Evolutionary conservation across 2,329 filamentous ascomycete species (phyloP).

Genomic region (Alternaria metachromatica): DNA sequence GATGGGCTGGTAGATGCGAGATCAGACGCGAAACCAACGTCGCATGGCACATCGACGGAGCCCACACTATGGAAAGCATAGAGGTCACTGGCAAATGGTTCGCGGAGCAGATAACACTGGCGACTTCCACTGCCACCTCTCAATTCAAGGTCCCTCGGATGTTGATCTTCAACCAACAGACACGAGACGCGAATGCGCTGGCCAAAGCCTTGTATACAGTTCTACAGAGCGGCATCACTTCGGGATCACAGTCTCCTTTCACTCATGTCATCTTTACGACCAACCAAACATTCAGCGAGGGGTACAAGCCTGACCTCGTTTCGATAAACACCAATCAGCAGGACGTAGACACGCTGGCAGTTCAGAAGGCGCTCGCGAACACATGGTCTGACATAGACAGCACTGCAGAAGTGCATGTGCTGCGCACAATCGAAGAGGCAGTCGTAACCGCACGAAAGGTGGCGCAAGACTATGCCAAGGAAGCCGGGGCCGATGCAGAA

Average conservation of each 20-base stretch:
- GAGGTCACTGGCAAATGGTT: slow-evolving; percentile 81
- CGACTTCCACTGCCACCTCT: slow-evolving; percentile 39
- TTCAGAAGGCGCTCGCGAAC: slow-evolving; percentile 71
- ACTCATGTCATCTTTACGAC: slow-evolving; percentile 80
- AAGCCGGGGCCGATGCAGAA: slow-evolving; percentile 45
- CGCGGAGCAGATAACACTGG: slow-evolving; percentile 51
- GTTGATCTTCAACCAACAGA: slow-evolving; percentile 93
- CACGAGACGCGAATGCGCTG: slow-evolving; percentile 73
- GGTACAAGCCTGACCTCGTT: slow-evolving; percentile 69
- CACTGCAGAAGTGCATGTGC: slow-evolving; percentile 60
- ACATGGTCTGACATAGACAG: slow-evolving; percentile 59
- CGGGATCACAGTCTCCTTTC: slow-evolving; percentile 59
- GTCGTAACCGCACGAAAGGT: slow-evolving; percentile 62
- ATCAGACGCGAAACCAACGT: slow-evolving; percentile 61
- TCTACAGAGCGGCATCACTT: slow-evolving; percentile 49
- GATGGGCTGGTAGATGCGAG: slow-evolving; percentile 80
- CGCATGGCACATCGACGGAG: slow-evolving; percentile 84
- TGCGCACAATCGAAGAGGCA: slow-evolving; percentile 73
- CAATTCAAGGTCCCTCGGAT: slow-evolving; percentile 54
- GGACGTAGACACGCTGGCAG: slow-evolving; percentile 65
- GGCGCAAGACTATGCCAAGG: slow-evolving; percentile 36
- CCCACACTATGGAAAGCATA: slow-evolving; percentile 86
- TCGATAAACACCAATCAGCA: slow-evolving; percentile 66
- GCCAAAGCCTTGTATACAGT: slow-evolving; percentile 68
- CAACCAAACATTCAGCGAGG: slow-evolving; percentile 71